phyloP scores from a whole-genome alignment of 2,329 filamentous ascomycete genomes.

The Chaetomium olivaceum region DNA sequence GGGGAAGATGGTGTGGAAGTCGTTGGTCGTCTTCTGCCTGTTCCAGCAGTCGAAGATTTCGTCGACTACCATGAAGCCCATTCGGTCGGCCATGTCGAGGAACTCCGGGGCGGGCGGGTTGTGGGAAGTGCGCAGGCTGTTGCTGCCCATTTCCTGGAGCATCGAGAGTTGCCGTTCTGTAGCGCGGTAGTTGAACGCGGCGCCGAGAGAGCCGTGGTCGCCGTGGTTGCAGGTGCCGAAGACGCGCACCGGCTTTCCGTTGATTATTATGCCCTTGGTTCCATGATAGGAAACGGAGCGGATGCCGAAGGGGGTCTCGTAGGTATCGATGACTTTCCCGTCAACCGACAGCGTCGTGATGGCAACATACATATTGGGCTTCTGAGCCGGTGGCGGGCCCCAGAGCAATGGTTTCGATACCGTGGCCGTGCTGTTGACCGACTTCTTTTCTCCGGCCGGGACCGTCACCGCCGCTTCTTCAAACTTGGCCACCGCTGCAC shows the following conservation, averaged over 20 bases:
- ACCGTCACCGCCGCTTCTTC: not conserved
- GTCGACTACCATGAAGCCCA: constrained; percentile 54
- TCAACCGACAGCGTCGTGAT: constrained; percentile 42
- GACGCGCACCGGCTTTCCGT: constrained; percentile 46
- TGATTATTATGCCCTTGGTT: constrained; percentile 41
- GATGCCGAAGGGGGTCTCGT: constrained; percentile 54
- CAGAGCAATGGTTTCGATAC: constrained; percentile 47
- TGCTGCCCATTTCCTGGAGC: constrained; percentile 52
- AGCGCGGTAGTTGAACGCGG: constrained; percentile 52
- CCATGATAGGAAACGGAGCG: constrained; percentile 35
- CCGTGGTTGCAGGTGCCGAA: constrained; percentile 54
- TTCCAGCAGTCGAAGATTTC: constrained; percentile 57
- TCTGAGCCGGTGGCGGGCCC: constrained; percentile 49
- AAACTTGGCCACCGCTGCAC: not conserved
- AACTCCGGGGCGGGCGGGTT: constrained; percentile 55
- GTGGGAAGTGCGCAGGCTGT: constrained; percentile 53
- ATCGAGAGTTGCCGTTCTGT: constrained; percentile 51
- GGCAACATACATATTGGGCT: constrained; percentile 51
- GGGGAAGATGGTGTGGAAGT: constrained; percentile 53
- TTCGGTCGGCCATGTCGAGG: constrained; percentile 50
- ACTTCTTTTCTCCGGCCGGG: constrained; percentile 24
- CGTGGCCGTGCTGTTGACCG: constrained; percentile 38
- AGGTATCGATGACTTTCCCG: constrained; percentile 38
- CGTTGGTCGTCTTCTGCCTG: constrained; percentile 47
- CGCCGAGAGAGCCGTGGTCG: constrained; percentile 51